Evolutionary conservation across 345 rosid species (phyloP).

Genomic region (Aquilaria sinensis): DNA sequence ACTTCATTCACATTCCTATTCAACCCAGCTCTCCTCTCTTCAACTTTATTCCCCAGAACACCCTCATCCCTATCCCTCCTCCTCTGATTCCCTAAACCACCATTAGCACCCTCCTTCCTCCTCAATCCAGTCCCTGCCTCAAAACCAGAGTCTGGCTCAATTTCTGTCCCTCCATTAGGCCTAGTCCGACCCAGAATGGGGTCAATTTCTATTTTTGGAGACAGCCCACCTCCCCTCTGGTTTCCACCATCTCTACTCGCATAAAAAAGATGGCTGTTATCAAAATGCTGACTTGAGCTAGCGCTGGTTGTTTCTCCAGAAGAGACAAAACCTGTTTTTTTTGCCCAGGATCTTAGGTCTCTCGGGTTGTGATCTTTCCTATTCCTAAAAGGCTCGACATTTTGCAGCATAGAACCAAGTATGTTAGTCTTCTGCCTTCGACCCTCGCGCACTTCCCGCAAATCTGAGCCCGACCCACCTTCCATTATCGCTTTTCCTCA

Average conservation of each 20-base stretch:
- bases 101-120: conserved; percentile 20
- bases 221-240: conserved; percentile 32
- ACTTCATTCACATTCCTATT: conserved; percentile 19
- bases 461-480: conserved; percentile 54
- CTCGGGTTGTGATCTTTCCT: conserved; percentile 64
- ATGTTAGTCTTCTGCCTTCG: conserved; percentile 20
- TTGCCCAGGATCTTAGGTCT: conserved; percentile 90
- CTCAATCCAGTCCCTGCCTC: conserved; percentile 21
- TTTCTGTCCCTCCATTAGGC: conserved; percentile 37
- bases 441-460: conserved; percentile 19
- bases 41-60: conserved; percentile 14
- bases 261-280: not conserved
- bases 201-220: conserved; percentile 54
- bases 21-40: conserved; percentile 5
- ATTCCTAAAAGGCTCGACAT: conserved; percentile 63
- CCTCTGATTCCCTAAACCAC: conserved; percentile 27
- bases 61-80: conserved; percentile 27
- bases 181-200: conserved; percentile 60
- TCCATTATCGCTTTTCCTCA: conserved; percentile 41
- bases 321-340: conserved; percentile 76
- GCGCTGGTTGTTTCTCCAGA: conserved; percentile 42
- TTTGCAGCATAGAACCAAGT: conserved; percentile 44
- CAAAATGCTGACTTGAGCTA: conserved; percentile 36
- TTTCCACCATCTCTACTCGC: conserved; percentile 32
- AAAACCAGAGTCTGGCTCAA: conserved; percentile 37